Evolutionary conservation across 1,284 basidiomycete species (phyloP), one percentile per base, ranked within the genome.

Genomic region (Sphaerobolus stellatus): DNA sequence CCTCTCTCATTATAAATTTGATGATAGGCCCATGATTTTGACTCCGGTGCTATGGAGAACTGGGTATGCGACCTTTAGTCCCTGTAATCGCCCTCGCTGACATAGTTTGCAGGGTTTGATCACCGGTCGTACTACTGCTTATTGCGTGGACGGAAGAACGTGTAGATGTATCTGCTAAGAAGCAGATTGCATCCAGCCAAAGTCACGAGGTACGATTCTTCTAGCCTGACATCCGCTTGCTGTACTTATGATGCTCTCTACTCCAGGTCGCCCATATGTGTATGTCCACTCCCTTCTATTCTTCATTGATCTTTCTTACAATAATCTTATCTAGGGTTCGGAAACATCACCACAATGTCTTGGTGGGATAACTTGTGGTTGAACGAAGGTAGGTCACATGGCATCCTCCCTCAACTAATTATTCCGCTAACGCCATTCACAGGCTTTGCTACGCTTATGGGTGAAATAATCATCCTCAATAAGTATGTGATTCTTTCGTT

Each of bases 1-100:
- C 11, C 16, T 2, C 13, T 29, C 9, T n/a, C 31, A 45, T 25
- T 53, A 5, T 24, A 6, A 14, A 44, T 4, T 14, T 14, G 16
- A 24, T 20, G 22, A 6, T 46, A 86, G 80, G 90, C 82, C 5
- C 83, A 82, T 57, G 92, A 96, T 69, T 96, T 96, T 61, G 94
- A 96, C 68, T 87, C 89, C 29, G 92, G 91, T 50, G 94, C 93
- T 2, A 96, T 95, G 94, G 94, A 98, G 75, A 97, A 97, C 69
- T 94, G 92, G 88, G 79, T 77, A 65, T 45, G 62, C 54, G 18
- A n/a, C 22, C 40, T n/a, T 22, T 24, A 24, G 14, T 43, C 11
- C 2, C 41, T 5, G 3, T n/a, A 27, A 14, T n/a, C 13, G 28
- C 28, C 6, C 13, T 27, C 13, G 13, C 41, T 3, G 9, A 7